Evolutionary conservation across 2,329 filamentous ascomycete genomes (phyloP), one percentile per base, ranked within the genome.

Genomic region (Cylindrodendrum hubeiense): DNA sequence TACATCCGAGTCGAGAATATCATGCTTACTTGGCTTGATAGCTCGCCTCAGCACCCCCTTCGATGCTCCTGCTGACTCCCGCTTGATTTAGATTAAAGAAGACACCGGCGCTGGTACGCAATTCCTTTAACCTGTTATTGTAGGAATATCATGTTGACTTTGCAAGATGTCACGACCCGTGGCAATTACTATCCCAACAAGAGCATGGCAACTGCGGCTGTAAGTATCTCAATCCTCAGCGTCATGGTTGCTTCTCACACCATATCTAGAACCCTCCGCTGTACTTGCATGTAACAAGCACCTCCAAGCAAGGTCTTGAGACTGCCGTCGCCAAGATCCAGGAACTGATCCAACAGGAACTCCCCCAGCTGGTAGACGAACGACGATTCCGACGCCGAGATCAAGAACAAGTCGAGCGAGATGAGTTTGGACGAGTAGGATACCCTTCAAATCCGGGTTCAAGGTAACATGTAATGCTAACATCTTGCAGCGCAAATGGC

Each of bases 21-120:
- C 85, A 89, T 89, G 89, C 90, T 93, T 91, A 92, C 91, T 83
- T 79, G 81, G 85, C 86, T 83, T 85, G 84, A 87, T 88, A 92
- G 90, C 89, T 88, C 82, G 79, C 80, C 82, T 82, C 82, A 81
- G 80, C 80, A 77, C 80, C 80, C 85, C 87, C 89, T 91, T 89
- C 90, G 89, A 93, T 91, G 89, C 93, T 93, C 90, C 90, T 96
- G 94, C 95, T 98, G 90, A 98, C 95, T 89, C 91, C 87, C 84
- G 87, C 90, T 89, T 96, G 90, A 92, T 93, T 77, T 95, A 99
- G 96, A 99, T 99, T 78, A 97, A 97, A 91, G 95, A 98, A 86
- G 94, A 98, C 78, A 98, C 95, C 91, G 96, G 96, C 88, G 95
- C 96, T 88, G 96, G 96, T 99, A 99, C 91, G 95, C 89, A 83